A percentile compares a stretch with the other conserved stretches of the same genome.
phyloP scores from a whole-genome alignment of 2,329 filamentous ascomycete species.

The Setomelanomma holmii region DNA sequence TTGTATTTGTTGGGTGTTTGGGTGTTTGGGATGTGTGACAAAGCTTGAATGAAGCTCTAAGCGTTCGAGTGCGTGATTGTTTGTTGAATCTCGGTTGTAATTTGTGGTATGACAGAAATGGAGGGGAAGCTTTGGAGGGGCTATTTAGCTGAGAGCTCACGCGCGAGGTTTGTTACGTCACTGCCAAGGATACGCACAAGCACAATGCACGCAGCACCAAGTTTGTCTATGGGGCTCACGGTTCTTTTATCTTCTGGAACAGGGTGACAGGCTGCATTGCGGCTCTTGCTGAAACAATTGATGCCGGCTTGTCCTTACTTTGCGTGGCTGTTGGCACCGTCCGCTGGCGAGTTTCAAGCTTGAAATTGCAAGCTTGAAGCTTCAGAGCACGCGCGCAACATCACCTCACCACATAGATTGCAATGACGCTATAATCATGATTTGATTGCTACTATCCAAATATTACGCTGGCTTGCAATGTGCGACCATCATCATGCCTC shows the following conservation, averaged over 20 bases:
- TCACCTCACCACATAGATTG: slow-evolving; percentile 1
- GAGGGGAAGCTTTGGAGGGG: slow-evolving; percentile 45
- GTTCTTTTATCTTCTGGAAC: slow-evolving; percentile 3
- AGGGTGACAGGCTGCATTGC: slow-evolving; percentile 10
- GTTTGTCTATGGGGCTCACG: slow-evolving; percentile 5
- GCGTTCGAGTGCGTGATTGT: no score
- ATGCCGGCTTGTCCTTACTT: neutral
- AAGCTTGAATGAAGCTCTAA: neutral
- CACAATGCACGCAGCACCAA: neutral
- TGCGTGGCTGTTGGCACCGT: neutral
- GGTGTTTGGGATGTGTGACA: slow-evolving; percentile 1
- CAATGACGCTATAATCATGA: slow-evolving; percentile 19
- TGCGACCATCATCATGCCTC: slow-evolving; percentile 8
- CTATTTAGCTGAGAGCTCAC: slow-evolving; percentile 33
- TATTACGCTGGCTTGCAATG: slow-evolving; percentile 20
- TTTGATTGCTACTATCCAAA: slow-evolving; percentile 29
- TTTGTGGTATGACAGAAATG: slow-evolving; percentile 3
- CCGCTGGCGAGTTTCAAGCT: slow-evolving; percentile 11
- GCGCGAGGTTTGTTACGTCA: slow-evolving; percentile 38
- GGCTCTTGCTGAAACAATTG: slow-evolving; percentile 24
- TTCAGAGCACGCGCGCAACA: slow-evolving; percentile 2
- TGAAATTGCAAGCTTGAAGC: neutral
- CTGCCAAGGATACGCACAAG: slow-evolving; percentile 33
- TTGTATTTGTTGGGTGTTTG: slow-evolving; percentile 1
- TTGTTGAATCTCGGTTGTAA: neutral